Conservation (phyloP, 257 asterid genomes). For the Gentiana macrophylla region DNA sequence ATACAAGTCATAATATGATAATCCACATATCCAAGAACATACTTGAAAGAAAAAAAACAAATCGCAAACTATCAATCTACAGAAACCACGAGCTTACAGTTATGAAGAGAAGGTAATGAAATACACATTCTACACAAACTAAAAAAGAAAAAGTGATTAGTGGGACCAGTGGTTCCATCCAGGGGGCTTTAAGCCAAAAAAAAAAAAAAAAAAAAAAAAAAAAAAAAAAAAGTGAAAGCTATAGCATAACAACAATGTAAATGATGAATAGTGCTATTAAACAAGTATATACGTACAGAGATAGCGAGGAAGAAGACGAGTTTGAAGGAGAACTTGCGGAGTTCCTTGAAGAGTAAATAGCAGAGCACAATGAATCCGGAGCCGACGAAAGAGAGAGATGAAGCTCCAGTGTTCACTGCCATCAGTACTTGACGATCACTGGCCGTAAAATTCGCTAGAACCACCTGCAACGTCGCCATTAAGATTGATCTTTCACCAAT, state of each 20-base stretch:
- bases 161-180: too few species aligned
- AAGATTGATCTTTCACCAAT: neutral
- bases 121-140: too few species aligned
- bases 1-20: too few species aligned
- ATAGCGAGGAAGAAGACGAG: slow-evolving; percentile 98
- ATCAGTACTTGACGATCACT: slow-evolving; percentile 56
- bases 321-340: slow-evolving; percentile 94
- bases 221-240: neutral
- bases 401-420: slow-evolving; percentile 73
- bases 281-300: slow-evolving; percentile 41
- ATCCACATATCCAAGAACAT: too few species aligned
- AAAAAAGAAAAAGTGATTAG: too few species aligned
- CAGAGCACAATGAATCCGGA: slow-evolving; percentile 95
- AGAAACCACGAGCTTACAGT: too few species aligned
- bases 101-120: too few species aligned
- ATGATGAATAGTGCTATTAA: neutral
- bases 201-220: neutral
- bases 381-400: slow-evolving; percentile 74
- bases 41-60: too few species aligned
- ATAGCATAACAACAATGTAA: neutral
- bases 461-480: slow-evolving; percentile 85
- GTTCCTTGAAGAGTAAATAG: slow-evolving; percentile 81
- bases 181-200: too few species aligned
- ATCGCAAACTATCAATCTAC: too few species aligned
- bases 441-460: slow-evolving; percentile 64